Base-by-base conservation (phyloP, 257 asterid genomes). In the Forsythia viridissima region DNA sequence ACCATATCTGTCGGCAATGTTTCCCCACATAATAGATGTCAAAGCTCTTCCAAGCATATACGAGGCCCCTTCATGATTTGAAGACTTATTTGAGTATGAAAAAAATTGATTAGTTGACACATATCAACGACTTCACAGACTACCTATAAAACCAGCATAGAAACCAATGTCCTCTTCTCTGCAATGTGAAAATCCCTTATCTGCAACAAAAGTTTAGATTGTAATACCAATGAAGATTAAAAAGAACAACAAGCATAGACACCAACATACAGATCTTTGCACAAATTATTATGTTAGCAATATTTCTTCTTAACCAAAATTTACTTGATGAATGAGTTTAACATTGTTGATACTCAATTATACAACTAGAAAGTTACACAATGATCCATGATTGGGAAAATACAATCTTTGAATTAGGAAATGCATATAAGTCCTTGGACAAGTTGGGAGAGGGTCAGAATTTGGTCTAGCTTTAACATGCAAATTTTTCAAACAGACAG, bases 121-220 rank as follows among this genome's bases (percentile, higher is more conserved):
- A 4, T 65, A 36, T 18, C 61, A 36, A n/a, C n/a, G n/a, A 44
- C 16, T 59, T 55, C 34, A 8, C 37, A n/a, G 34, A 18, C 18
- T 77, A 92, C 97, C 97, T 73, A 92, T 71, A 84, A 79, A 91
- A 82, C 97, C 97, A 5, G 92, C 96, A 82, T 91, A 92, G 63
- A 68, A 92, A 59, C 93, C 94, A 74, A 92, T 90, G 84, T 91
- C 96, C 84, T 89, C 97, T 82, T 91, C 96, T 79, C 78, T 82
- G 97, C 96, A 82, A 92, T 87, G 76, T 86, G 88, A 75, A 92
- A 92, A 80, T 92, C 97, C 73, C 91, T 78, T 75, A 92, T 80
- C 97, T 91, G 84, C 73, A 79, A 65, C 55, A 81, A 59, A 48
- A 66, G 43, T 63, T 52, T 48, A n/a, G n/a, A n/a, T n/a, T n/a